Conservation (phyloP, 129 eudicot species). For the Kitagawia praeruptora region DNA sequence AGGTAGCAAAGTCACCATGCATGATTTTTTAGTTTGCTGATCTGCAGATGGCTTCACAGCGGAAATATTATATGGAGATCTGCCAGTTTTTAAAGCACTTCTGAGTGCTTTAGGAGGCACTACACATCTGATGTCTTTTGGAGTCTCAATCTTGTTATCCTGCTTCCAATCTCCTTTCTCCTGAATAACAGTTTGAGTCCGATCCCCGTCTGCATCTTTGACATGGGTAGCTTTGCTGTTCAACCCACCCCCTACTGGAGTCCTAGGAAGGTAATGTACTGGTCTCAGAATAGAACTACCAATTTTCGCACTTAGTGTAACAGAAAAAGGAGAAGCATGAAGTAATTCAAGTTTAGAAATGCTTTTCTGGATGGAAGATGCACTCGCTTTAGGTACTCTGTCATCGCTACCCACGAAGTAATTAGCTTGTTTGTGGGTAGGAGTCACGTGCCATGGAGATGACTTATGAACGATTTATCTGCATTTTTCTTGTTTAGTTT, state of each 20-base stretch:
- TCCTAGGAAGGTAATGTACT: conserved; percentile 18
- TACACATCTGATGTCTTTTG: conserved; percentile 1
- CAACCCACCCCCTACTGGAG: conserved; percentile 23
- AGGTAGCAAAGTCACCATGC: conserved; percentile 20
- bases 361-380: conserved; percentile 56
- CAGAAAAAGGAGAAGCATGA: conserved; percentile 51
- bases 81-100: conserved; percentile 13
- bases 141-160: conserved; percentile 18
- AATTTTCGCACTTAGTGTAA: conserved; percentile 42
- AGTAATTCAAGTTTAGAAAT: conserved; percentile 60
- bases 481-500: too few species aligned
- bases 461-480: too few species aligned
- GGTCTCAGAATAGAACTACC: conserved; percentile 31
- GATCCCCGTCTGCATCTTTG: conserved; percentile 16
- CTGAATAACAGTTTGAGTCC: conserved; percentile 16
- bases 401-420: conserved; percentile 23
- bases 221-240: conserved; percentile 13
- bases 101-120: conserved; percentile 15
- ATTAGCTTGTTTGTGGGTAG: conserved; percentile 25
- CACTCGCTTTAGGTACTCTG: conserved; percentile 18
- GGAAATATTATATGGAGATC: conserved; percentile 9
- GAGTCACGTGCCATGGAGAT: conserved; percentile 26
- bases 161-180: conserved; percentile 22
- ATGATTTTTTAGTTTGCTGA: background rate
- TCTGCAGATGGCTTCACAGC: background rate